Base-by-base conservation (phyloP, 257 asterid species). In the Ajuga chamaepitys region DNA sequence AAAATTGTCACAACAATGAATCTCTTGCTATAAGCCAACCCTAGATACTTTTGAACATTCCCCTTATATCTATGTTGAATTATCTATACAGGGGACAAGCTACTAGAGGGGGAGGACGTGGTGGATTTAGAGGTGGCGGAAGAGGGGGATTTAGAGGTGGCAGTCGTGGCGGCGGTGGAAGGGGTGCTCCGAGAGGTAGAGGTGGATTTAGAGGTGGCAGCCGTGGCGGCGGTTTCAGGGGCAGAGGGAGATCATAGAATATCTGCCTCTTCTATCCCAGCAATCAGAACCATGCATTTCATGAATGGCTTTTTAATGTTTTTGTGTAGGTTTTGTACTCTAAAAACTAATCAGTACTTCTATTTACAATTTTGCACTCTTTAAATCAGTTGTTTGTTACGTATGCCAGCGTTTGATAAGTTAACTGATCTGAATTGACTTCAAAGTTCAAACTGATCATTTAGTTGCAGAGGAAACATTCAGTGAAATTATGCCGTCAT, bases 141-240 rank as follows among this genome's bases (percentile, higher is more conserved):
- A 68, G 93, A 55, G 93, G 95, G 6, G 89, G 86, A 2, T 81
- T 81, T 4, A 61, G 92, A 4, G 85, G 89, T 12, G 82, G 93
- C 9, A 76, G 85, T 9, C 78, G 85, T 50, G 79, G 95, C 10
- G 83, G 94, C 7, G 85, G 89, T 53, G 63, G 63, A 57, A 57
- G 68, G 34, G 68, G 68, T 70, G 78, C 83, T 50, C 85, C 88
- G 3, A 72, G 96, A 42, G 88, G 91, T 14, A 70, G 95, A 63
- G 93, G 95, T 6, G 90, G 87, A 5, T 82, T 82, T 5, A 63
- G 94, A 8, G 86, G 88, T 5, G 84, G 90, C 6, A 75, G 86
- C 10, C 81, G 88, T 44, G 84, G 95, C 25, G 85, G 95, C 13
- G 86, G 94, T 50, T 86, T 83, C 78, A 85, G 97, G 78, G 95